Evolutionary conservation across 169 alveolate species (phyloP), one percentile per base, ranked within the genome.

Genomic region (Plasmodium relictum): DNA sequence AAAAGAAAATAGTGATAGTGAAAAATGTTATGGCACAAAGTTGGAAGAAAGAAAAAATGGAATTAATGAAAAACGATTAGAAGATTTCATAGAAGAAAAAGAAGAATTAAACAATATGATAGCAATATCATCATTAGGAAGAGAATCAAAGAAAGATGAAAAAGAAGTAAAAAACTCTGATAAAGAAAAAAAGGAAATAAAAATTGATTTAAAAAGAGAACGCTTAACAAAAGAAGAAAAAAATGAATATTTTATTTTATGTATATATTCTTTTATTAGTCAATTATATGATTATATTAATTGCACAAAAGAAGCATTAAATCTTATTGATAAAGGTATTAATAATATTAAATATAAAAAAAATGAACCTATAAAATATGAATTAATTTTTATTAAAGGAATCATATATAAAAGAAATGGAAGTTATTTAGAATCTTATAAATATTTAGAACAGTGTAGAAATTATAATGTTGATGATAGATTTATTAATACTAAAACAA

Each of bases 281-380:
- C 91, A 83, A 52, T n/a, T 83, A 61, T 83, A 83, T 83, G 91
- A 83, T 59, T 83, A 83, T 72, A 83, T 83, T 39, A 83, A 83
- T 45, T 83, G 83, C 31, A 37, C 73, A 26, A 26, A 68, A 24
- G 83, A 83, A 37, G 50, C 91, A 12, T 48, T 83, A 68, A 12
- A 42, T 7, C 44, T 83, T 48, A 56, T 83, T 12, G 80, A 83
- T 6, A 61, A 83, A 45, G 50, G 83, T 48, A 66, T 68, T 6
- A 68, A 83, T 16, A 83, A 9, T 54, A 83, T 83, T 48, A 58
- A 59, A 59, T 41, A 66, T 24, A 83, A 83, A 39, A 44, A 4
- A 0, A 83, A 83, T 45, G 73, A 68, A 61, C 39, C 16, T 24
- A 24, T 83, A 20, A 83, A 68, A 83, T 72, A 83, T 41, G 91